Evolutionary conservation across 257 asterid species (phyloP).

Genomic region (Pogostemon cablin): DNA sequence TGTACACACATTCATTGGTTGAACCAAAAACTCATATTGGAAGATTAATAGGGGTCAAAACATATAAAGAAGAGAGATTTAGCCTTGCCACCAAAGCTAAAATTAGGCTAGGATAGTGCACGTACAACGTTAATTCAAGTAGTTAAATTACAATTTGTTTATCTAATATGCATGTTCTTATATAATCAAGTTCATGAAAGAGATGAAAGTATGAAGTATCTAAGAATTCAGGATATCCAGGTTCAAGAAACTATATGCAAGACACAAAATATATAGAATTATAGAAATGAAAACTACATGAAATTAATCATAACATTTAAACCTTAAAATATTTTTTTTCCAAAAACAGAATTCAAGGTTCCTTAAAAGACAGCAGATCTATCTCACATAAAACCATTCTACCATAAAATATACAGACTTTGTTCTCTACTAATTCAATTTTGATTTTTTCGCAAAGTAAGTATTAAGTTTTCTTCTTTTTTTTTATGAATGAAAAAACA

Average conservation of each 20-base stretch:
- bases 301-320: too few species aligned
- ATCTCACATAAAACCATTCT: too few species aligned
- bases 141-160: neutral
- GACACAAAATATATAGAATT: too few species aligned
- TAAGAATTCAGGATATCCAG: neutral
- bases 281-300: too few species aligned
- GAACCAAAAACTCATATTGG: conserved; percentile 1
- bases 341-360: too few species aligned
- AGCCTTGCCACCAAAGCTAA: conserved; percentile 5
- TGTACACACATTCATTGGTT: neutral
- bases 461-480: neutral
- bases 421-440: neutral
- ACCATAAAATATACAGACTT: neutral
- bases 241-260: neutral
- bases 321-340: too few species aligned
- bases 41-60: conserved; percentile 13
- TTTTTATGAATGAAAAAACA: neutral
- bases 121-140: neutral
- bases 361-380: too few species aligned
- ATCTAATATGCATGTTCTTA: conserved; percentile 8
- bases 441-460: neutral
- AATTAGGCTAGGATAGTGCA: neutral
- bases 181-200: neutral
- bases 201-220: too few species aligned
- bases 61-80: neutral